Percentiles rank a stretch among this genome's conserved stretches.
These are phyloP conservation scores for Astragalus membranaceus DNA, from an alignment of 306 rosid genomes.

Conservation along the genomic window DNA sequence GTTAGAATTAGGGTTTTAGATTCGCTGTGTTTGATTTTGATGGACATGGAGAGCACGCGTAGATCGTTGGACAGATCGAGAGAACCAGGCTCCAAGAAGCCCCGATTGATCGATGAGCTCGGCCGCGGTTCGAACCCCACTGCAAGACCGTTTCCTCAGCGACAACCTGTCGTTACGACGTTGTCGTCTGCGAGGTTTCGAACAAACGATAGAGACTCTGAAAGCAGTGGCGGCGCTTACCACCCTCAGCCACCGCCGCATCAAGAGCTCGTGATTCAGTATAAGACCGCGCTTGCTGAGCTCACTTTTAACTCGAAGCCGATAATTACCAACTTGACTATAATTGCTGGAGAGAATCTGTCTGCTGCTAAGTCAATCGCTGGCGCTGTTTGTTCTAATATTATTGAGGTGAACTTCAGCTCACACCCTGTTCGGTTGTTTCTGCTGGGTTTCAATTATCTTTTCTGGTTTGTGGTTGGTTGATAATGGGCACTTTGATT, in stretches of 20 bases:
- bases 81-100: slow-evolving; percentile 73
- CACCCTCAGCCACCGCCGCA: slow-evolving; percentile 78
- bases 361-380: slow-evolving; percentile 74
- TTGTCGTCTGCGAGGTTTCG: slow-evolving; percentile 41
- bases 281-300: slow-evolving; percentile 82
- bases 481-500: not conserved
- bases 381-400: slow-evolving; percentile 61
- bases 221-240: slow-evolving; percentile 54
- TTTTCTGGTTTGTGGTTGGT: slow-evolving; percentile 18
- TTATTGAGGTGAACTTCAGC: slow-evolving; percentile 87
- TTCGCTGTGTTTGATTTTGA: slow-evolving; percentile 15
- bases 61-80: slow-evolving; percentile 81
- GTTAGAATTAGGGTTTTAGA: slow-evolving; percentile 48
- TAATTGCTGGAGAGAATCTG: slow-evolving; percentile 84
- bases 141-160: slow-evolving; percentile 56
- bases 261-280: slow-evolving; percentile 85
- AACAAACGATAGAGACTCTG: slow-evolving; percentile 50
- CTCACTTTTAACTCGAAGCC: slow-evolving; percentile 97
- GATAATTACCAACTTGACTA: slow-evolving; percentile 89
- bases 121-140: slow-evolving; percentile 34
- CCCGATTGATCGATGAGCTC: slow-evolving; percentile 61
- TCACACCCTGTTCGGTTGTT: slow-evolving; percentile 32
- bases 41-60: slow-evolving; percentile 83
- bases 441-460: slow-evolving; percentile 30
- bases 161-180: slow-evolving; percentile 39